These are phyloP conservation scores for Paxillus rubicundulus DNA, from an alignment of 768 basidiomycete species.

Conservation along the genomic window DNA sequence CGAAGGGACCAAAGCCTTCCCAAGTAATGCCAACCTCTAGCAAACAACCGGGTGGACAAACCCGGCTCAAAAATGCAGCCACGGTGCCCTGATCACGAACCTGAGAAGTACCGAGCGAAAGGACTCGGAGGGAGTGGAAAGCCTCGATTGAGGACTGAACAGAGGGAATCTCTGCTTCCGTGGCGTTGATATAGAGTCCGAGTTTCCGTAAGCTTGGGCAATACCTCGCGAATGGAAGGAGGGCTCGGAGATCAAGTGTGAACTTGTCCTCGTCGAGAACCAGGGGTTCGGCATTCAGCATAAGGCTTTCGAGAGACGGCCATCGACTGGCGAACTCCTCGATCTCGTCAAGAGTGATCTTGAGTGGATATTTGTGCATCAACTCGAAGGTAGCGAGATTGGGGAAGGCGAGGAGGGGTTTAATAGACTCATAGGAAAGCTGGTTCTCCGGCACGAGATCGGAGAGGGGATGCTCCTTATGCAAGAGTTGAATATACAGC, in stretches of 20 bases:
- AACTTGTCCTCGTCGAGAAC: conserved; percentile 11
- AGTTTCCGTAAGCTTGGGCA: conserved; percentile 37
- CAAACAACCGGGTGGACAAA: conserved; percentile 44
- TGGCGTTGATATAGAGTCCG: conserved; percentile 39
- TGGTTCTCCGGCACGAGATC: conserved; percentile 21
- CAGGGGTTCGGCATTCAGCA: conserved; percentile 49
- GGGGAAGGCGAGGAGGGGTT: conserved; percentile 34
- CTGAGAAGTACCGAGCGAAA: conserved; percentile 52
- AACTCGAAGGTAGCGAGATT: conserved; percentile 34
- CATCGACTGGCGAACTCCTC: conserved; percentile 45
- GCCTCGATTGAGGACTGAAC: conserved; percentile 8
- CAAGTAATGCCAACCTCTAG: conserved; percentile 51
- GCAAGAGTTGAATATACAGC: conserved; percentile 39
- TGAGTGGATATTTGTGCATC: conserved; percentile 29
- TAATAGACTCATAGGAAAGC: conserved; percentile 35
- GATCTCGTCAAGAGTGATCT: conserved; percentile 41
- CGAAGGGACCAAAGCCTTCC: conserved; percentile 26
- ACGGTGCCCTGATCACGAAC: conserved; percentile 42
- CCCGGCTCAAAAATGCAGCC: conserved; percentile 51
- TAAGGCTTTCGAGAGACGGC: conserved; percentile 43
- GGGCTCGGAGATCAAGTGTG: conserved; percentile 37
- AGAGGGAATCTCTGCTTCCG: conserved; percentile 16
- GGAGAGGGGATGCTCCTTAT: conserved; percentile 10
- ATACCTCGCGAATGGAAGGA: conserved; percentile 39
- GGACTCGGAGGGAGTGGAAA: conserved; percentile 16